Evolutionary conservation across 257 asterid species (phyloP).

Genomic region (Verbena officinalis): DNA sequence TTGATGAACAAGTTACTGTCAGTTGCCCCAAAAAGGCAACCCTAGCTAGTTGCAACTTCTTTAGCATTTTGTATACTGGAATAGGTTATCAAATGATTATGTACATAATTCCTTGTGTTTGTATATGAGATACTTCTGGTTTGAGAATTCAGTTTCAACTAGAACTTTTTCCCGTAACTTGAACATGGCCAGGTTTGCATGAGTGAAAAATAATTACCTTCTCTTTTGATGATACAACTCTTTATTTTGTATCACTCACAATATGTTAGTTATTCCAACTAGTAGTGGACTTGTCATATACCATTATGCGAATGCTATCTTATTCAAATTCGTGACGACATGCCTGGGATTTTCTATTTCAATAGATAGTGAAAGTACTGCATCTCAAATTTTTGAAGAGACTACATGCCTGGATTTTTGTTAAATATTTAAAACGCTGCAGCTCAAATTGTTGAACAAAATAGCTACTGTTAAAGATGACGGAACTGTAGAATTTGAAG

Average conservation of each 20-base stretch:
- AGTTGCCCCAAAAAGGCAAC: background rate
- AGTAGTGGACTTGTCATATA: constrained; percentile 4
- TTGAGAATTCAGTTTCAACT: too few relatives aligned
- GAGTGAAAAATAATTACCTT: background rate
- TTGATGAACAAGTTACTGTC: background rate
- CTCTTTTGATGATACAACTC: background rate
- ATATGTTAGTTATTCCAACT: background rate
- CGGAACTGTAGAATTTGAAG: constrained; percentile 93
- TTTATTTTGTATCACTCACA: background rate
- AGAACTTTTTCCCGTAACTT: constrained; percentile 1
- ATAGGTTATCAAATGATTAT: too few relatives aligned
- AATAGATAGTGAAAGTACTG: constrained; percentile 32
- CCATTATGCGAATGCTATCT: background rate
- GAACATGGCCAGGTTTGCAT: background rate
- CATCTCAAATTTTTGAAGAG: constrained; percentile 51
- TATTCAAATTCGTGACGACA: background rate
- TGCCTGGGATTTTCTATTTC: constrained; percentile 24
- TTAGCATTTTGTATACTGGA: background rate
- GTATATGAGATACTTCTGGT: background rate
- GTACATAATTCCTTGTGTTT: too few relatives aligned
- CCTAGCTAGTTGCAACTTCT: background rate
- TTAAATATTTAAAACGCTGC: constrained; percentile 64
- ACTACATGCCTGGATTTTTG: constrained; percentile 35
- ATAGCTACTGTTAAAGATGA: constrained; percentile 87
- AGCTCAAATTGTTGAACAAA: constrained; percentile 92